Percentiles rank a stretch among this genome's conserved stretches.
phyloP scores from a whole-genome alignment of 1,284 basidiomycete genomes.

The Schizophyllum amplum region DNA sequence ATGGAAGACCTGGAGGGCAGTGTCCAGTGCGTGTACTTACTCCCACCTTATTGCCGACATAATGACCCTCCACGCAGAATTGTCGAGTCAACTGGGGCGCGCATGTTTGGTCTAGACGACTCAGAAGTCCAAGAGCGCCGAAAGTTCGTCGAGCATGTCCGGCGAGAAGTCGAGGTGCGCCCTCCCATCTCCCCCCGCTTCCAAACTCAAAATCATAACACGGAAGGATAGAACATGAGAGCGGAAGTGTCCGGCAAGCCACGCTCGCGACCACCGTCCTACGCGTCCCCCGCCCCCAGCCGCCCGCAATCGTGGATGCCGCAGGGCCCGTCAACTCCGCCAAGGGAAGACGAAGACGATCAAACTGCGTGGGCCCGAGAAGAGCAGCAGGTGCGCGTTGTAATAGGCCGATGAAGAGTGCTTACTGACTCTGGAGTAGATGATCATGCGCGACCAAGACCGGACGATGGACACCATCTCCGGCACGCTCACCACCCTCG shows the following conservation, averaged over 20 bases:
- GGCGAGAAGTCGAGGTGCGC: conserved; percentile 71
- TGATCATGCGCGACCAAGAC: conserved; percentile 83
- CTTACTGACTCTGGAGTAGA: conserved; percentile 30
- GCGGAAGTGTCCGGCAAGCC: conserved; percentile 34
- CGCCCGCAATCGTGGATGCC: conserved; percentile 1
- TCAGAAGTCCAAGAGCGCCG: conserved; percentile 66
- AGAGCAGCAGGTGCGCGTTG: conserved; percentile 63
- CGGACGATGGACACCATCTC: conserved; percentile 78
- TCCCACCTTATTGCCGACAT: background rate
- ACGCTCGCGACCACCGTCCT: conserved; percentile 5
- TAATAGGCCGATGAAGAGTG: background rate
- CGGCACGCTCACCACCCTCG: conserved; percentile 73
- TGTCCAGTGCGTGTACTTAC: conserved; percentile 48
- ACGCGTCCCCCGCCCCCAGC: conserved; percentile 3
- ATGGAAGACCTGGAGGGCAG: conserved; percentile 85
- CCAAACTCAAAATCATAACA: background rate
- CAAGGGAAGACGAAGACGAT: conserved; percentile 33
- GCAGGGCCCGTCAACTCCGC: background rate
- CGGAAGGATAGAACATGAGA: conserved; percentile 62
- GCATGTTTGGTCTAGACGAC: conserved; percentile 76
- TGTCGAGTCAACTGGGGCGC: conserved; percentile 73
- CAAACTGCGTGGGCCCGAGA: conserved; percentile 73
- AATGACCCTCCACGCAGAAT: conserved; percentile 35
- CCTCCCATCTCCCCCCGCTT: conserved; percentile 5
- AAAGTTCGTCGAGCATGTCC: conserved; percentile 67